Evolutionary conservation across 148 eudicot genomes (phyloP).

Genomic region (Spergularia marina): DNA sequence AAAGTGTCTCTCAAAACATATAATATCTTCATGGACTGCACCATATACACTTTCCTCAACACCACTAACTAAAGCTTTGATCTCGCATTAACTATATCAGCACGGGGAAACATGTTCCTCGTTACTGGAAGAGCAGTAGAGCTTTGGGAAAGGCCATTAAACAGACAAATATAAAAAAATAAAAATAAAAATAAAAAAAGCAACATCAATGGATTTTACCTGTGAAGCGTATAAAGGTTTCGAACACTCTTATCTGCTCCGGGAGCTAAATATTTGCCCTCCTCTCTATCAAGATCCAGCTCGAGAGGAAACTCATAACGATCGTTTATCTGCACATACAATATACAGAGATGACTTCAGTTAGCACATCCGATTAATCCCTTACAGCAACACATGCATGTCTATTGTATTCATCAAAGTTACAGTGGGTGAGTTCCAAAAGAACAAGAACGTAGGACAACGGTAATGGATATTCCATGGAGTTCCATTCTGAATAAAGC

Average conservation of each 20-base stretch:
- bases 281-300: constrained; percentile 83
- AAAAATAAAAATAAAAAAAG: background rate
- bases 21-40: too few relatives aligned
- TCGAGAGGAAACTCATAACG: constrained; percentile 88
- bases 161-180: background rate
- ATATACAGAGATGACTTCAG: background rate
- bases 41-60: background rate
- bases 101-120: too few relatives aligned
- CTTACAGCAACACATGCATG: background rate
- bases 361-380: background rate
- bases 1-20: too few relatives aligned
- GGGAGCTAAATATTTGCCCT: constrained; percentile 77
- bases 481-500: background rate
- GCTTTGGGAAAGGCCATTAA: too few relatives aligned
- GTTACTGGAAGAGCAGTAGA: too few relatives aligned
- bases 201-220: constrained; percentile 33
- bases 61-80: background rate
- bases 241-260: constrained; percentile 85
- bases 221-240: constrained; percentile 78
- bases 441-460: background rate
- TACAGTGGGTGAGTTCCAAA: background rate
- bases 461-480: background rate
- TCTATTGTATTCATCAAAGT: background rate
- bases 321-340: constrained; percentile 66
- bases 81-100: too few relatives aligned